Evolutionary conservation across 208 protist species (phyloP).

Genomic region (Endotrypanum monterogeii): DNA sequence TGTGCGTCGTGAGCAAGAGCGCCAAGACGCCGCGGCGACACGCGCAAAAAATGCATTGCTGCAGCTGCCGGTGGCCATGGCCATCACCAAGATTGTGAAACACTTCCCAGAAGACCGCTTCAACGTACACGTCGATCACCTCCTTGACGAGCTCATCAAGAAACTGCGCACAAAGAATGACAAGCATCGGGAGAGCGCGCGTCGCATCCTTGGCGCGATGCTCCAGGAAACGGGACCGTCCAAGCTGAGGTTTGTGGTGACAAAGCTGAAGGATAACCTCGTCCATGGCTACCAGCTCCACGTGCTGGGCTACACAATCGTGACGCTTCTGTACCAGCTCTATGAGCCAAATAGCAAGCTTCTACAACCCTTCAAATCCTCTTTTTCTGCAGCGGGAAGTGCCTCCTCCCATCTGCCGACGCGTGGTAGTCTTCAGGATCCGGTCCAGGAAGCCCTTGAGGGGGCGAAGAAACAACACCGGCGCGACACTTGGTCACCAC

Average conservation of each 20-base stretch:
- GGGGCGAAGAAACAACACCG: conserved; percentile 21
- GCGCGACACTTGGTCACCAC: conserved; percentile 14
- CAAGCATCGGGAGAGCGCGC: conserved; percentile 83
- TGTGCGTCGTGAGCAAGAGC: conserved; percentile 64
- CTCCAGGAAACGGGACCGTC: conserved; percentile 81
- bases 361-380: conserved; percentile 10
- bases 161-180: conserved; percentile 91
- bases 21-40: conserved; percentile 54
- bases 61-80: conserved; percentile 87
- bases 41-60: conserved; percentile 67
- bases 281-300: conserved; percentile 93
- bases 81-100: conserved; percentile 87
- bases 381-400: background rate
- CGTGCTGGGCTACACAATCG: conserved; percentile 91
- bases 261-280: conserved; percentile 85
- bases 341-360: conserved; percentile 81
- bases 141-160: conserved; percentile 78
- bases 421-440: conserved; percentile 19
- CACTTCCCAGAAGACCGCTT: conserved; percentile 79
- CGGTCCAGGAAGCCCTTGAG: conserved; percentile 37
- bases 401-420: background rate
- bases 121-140: conserved; percentile 71
- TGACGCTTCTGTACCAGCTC: conserved; percentile 87
- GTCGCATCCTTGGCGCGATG: conserved; percentile 80
- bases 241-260: conserved; percentile 83